Conservation (phyloP, 352 stramenopile species). For the Blastocystis sp. region DNA sequence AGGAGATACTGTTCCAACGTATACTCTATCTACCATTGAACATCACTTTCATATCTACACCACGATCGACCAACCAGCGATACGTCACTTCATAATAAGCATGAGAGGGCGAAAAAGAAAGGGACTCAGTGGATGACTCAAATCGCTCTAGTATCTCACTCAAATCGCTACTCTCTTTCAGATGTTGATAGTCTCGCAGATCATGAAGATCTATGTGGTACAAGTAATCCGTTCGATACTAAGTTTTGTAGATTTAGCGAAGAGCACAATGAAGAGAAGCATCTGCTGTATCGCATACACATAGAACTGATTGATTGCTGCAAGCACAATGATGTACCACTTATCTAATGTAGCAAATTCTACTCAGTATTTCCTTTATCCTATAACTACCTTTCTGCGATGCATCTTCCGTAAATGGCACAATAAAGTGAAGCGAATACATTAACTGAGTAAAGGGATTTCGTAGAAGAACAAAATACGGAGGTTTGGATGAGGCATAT, state of each 20-base stretch:
- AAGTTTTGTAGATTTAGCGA: no score
- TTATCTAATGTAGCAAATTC: neutral
- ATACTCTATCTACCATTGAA: neutral
- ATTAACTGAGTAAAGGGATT: no score
- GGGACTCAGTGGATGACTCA: neutral
- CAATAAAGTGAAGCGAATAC: no score
- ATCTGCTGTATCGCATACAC: conserved; percentile 1
- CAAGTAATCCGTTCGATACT: no score
- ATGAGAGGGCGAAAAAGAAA: neutral
- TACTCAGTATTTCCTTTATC: no score
- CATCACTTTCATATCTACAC: neutral
- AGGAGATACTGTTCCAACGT: neutral
- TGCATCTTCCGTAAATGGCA: no score
- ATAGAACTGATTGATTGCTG: neutral
- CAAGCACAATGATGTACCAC: neutral
- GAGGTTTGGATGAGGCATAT: no score
- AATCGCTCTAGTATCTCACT: neutral
- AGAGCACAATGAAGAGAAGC: neutral
- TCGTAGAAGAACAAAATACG: no score
- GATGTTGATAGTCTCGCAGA: neutral
- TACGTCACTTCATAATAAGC: neutral
- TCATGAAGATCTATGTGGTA: neutral
- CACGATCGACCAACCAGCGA: neutral
- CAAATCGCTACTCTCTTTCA: neutral
- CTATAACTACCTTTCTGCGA: no score